A percentile compares a stretch with the other conserved stretches of the same genome.
These are phyloP conservation scores for Medicago lupulina DNA, from an alignment of 306 rosid species.

Conservation along the genomic window DNA sequence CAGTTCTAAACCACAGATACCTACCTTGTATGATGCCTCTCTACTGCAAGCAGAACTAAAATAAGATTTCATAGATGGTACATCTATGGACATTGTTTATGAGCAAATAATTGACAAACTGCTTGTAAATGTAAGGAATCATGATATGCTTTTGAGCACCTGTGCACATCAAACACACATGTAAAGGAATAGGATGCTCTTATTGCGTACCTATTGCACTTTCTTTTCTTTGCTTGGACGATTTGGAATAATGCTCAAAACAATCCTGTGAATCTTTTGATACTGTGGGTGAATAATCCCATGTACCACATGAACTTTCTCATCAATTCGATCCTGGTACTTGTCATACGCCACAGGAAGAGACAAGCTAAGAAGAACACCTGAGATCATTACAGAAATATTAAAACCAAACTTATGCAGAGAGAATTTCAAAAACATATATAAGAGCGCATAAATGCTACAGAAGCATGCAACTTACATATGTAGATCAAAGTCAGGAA, in stretches of 20 bases:
- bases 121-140: slow-evolving; percentile 16
- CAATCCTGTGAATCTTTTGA: slow-evolving; percentile 59
- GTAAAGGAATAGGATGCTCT: slow-evolving; percentile 36
- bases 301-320: slow-evolving; percentile 56
- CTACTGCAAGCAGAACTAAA: slow-evolving; percentile 26
- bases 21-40: slow-evolving; percentile 19
- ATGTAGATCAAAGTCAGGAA: slow-evolving; percentile 72
- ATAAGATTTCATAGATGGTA: slow-evolving; percentile 3
- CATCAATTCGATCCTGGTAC: slow-evolving; percentile 76
- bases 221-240: slow-evolving; percentile 77
- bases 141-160: slow-evolving; percentile 32
- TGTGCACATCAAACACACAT: slow-evolving; percentile 33
- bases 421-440: slow-evolving; percentile 9
- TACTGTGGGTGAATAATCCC: slow-evolving; percentile 56
- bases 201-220: slow-evolving; percentile 66
- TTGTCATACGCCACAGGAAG: slow-evolving; percentile 86
- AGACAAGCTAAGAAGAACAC: slow-evolving; percentile 80
- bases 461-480: slow-evolving; percentile 56
- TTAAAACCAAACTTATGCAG: neutral
- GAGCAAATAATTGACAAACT: slow-evolving; percentile 22
- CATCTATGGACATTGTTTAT: slow-evolving; percentile 22
- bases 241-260: slow-evolving; percentile 69
- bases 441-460: neutral
- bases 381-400: slow-evolving; percentile 51
- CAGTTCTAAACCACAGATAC: slow-evolving; percentile 6